Conservation (phyloP, 2,329 filamentous ascomycete genomes). For the Neopestalotiopsis rosae region DNA sequence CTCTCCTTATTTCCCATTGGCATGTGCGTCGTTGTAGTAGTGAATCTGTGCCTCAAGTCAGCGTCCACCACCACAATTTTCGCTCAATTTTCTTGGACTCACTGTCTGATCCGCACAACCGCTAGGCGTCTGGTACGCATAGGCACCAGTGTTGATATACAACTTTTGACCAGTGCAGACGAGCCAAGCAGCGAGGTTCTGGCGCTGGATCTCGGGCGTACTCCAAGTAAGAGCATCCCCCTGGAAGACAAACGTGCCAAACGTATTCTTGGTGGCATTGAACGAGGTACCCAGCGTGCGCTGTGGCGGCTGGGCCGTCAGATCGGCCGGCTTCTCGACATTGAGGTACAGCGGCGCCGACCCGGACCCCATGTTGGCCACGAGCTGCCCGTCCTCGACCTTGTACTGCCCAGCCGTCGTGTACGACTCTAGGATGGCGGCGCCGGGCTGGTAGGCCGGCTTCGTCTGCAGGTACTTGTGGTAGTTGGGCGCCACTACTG, state of each 20-base stretch:
- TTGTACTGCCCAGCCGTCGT: constrained; percentile 64
- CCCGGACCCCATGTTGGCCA: constrained; percentile 50
- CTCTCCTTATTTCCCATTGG: constrained; percentile 21
- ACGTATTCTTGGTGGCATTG: constrained; percentile 54
- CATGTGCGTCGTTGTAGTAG: constrained; percentile 46
- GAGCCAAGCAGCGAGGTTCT: constrained; percentile 64
- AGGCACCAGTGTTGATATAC: constrained; percentile 65
- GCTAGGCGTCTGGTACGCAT: constrained; percentile 60
- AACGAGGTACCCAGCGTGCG: constrained; percentile 58
- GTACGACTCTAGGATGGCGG: constrained; percentile 56
- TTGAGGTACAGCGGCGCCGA: constrained; percentile 48
- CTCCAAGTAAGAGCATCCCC: constrained; percentile 65
- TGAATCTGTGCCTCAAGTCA: constrained; percentile 38
- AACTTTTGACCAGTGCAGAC: constrained; percentile 58
- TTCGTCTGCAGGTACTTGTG: constrained; percentile 59
- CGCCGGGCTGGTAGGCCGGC: constrained; percentile 47
- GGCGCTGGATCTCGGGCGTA: constrained; percentile 50
- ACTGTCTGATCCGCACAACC: constrained; percentile 66
- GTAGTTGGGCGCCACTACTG: constrained; percentile 61
- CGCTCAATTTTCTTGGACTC: constrained; percentile 29
- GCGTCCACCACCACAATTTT: background rate
- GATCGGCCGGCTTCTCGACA: constrained; percentile 51
- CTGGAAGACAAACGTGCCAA: constrained; percentile 61
- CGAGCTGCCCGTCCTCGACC: constrained; percentile 59
- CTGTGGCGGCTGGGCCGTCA: constrained; percentile 37